Evolutionary conservation across 2,329 filamentous ascomycete species (phyloP), one percentile per base, ranked within the genome.

Genomic region (Pseudocercospora fuligena): DNA sequence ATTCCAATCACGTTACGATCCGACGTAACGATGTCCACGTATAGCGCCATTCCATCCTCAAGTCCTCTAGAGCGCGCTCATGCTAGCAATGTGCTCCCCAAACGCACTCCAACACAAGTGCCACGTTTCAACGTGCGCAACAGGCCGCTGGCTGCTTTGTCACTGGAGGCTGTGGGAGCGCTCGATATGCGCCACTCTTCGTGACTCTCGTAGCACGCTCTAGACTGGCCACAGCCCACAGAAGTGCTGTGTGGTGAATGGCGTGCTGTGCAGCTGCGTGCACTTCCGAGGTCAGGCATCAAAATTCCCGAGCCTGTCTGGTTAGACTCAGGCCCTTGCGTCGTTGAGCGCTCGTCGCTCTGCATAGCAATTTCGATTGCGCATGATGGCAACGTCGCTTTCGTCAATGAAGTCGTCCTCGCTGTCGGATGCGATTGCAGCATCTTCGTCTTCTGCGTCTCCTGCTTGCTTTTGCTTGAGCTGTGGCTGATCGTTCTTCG

Each of bases 371-470:
- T 64, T 53, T 21, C 65, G 65, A 21, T 62, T 61, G 7, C 59
- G 66, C 43, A 61, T 27, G 56, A 36, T n/a, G 21, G 31, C 23
- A 27, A 47, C 12, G 4, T 31, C 51, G 6, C 29, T 54, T 46
- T 65, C 64, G 8, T 57, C 59, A 47, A 56, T 46, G 40, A 59
- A 62, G 14, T 69, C 68, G 27, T 67, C 61, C 21, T 73, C 72
- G 40, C 68, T 68, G 59, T 73, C 70, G 1, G 67, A 71, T 6
- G 63, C 67, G 29, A 71, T 69, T 12, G 71, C 71, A 43, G 36
- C 31, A 33, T 62, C 59, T 23, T 57, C 46, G 49, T 65, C 58
- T 19, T 68, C 61, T n/a, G 63, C 61, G 14, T 66, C 58, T 61
- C 16, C 16, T 57, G 29, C 6, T 29, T 27, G 12, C 21, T 36